Conservation (phyloP, 2,329 filamentous ascomycete species). For the Dothistroma pini region DNA sequence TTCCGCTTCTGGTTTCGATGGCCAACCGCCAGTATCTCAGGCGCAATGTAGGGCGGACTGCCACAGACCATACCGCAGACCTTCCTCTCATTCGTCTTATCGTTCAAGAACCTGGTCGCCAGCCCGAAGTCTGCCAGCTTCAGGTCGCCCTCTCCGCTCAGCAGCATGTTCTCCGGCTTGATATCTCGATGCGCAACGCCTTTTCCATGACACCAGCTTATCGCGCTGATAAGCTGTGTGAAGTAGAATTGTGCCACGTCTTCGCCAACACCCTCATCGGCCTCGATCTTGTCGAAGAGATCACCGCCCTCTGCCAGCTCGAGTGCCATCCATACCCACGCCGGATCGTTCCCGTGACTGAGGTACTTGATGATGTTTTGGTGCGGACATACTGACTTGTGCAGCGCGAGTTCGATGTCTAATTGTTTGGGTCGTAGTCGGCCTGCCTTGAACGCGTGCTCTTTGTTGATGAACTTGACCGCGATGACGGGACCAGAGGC, state of each 20-base stretch:
- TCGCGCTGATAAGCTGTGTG: constrained; percentile 80
- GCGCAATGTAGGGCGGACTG: constrained; percentile 94
- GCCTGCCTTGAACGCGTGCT: constrained; percentile 84
- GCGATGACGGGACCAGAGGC: constrained; percentile 75
- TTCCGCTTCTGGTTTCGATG: constrained; percentile 45
- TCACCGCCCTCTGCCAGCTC: constrained; percentile 94
- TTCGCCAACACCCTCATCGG: constrained; percentile 88
- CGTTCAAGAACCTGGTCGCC: constrained; percentile 85
- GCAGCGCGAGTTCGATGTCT: constrained; percentile 84
- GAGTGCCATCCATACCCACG: constrained; percentile 98
- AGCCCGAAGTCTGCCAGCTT: constrained; percentile 98
- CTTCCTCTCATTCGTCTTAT: constrained; percentile 70
- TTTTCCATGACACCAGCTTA: constrained; percentile 93
- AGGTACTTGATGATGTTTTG: constrained; percentile 94
- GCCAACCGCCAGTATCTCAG: constrained; percentile 68
- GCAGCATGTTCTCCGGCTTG: constrained; percentile 85
- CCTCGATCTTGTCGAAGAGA: constrained; percentile 98
- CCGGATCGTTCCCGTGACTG: constrained; percentile 74
- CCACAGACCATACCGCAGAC: constrained; percentile 86
- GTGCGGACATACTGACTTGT: constrained; percentile 77
- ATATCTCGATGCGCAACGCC: constrained; percentile 80
- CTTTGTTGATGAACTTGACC: constrained; percentile 98
- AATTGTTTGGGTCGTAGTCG: constrained; percentile 86
- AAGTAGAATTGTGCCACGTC: constrained; percentile 98
- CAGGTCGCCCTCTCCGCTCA: constrained; percentile 77